A percentile compares a stretch with the other conserved stretches of the same genome.
These are phyloP conservation scores for Pyrenopolyporus hunteri DNA, from an alignment of 495 filamentous ascomycete species.

Conservation along the genomic window DNA sequence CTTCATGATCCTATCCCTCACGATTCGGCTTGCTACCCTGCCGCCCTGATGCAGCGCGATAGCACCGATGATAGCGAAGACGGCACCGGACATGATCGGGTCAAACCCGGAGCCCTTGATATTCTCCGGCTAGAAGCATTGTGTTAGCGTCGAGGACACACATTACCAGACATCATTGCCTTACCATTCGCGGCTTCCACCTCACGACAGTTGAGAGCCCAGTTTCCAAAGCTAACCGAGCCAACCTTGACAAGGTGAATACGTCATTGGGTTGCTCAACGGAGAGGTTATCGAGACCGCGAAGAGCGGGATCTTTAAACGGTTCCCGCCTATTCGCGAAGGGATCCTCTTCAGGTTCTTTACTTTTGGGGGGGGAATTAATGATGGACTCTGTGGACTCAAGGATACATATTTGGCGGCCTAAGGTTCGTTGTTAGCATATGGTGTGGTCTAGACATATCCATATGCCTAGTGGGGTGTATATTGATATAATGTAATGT, in stretches of 20 bases:
- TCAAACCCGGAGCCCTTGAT: constrained; percentile 73
- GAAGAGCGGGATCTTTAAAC: constrained; percentile 74
- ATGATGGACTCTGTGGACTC: constrained; percentile 78
- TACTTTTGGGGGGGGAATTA: constrained; percentile 42
- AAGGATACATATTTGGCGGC: constrained; percentile 78
- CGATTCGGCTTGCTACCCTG: constrained; percentile 73
- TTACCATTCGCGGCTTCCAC: constrained; percentile 85
- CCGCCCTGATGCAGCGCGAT: constrained; percentile 85
- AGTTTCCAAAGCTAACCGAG: constrained; percentile 68
- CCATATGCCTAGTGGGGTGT: background rate
- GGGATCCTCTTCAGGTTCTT: constrained; percentile 44
- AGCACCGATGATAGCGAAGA: constrained; percentile 88
- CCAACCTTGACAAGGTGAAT: constrained; percentile 64
- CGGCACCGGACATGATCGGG: constrained; percentile 70
- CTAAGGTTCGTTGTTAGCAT: constrained; percentile 39
- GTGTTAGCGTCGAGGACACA: constrained; percentile 14
- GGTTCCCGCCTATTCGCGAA: constrained; percentile 61
- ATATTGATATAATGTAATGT: no score
- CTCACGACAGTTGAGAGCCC: constrained; percentile 75
- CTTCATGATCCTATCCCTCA: constrained; percentile 76
- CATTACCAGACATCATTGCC: constrained; percentile 17
- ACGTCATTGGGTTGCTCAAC: constrained; percentile 58
- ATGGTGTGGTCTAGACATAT: background rate
- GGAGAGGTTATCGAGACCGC: constrained; percentile 72
- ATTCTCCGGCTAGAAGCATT: constrained; percentile 66